Evolutionary conservation across 371 early-diverging fungal genomes (phyloP), one percentile per base, ranked within the genome.

Genomic region (Entomophthora muscae): DNA sequence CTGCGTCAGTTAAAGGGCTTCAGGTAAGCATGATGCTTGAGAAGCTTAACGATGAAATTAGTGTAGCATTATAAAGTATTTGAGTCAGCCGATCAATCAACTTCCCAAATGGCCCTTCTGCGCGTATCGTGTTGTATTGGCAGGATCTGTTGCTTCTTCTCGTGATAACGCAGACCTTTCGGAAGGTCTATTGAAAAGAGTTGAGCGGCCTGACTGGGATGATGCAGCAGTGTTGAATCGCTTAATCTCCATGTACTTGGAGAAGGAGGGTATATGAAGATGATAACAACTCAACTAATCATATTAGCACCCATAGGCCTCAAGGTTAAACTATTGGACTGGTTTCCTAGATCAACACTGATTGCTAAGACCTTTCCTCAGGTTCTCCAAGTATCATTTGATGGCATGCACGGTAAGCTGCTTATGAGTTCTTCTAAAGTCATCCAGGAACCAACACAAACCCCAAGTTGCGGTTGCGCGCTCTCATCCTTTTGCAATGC

Each of bases 401-500:
- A 89, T 74, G 83, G 85, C 26, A 72, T 91, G 17, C 86, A 85
- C 68, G 85, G 85, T 81, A 72, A 53, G 52, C 17, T 52, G 30
- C 42, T 2, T 30, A 12, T 61, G 28, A 12, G 21, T 24, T 7
- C n/a, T 24, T 10, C 27, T 55, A 23, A 55, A 10, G 10, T 21
- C 27, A 55, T 10, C 55, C 69, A 82, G 85, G 84, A 3, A 77
- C 80, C 12, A 52, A 54, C 1, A 81, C 89, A 0, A 84, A 72
- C 22, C 60, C 73, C 5, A 88, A 83, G 52, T 69, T 91, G 30
- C 76, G 85, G 26, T 73, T 81, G 70, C 78, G 82, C 0, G 87
- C 90, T 1, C 84, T 93, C 82, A 69, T 76, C 0, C 92, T 86
- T 70, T 70, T 92, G 56, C 91, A 90, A 63, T 94, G 95, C 93